These are phyloP conservation scores for Chamaenerion angustifolium DNA, from an alignment of 345 rosid genomes.

Conservation along the genomic window DNA sequence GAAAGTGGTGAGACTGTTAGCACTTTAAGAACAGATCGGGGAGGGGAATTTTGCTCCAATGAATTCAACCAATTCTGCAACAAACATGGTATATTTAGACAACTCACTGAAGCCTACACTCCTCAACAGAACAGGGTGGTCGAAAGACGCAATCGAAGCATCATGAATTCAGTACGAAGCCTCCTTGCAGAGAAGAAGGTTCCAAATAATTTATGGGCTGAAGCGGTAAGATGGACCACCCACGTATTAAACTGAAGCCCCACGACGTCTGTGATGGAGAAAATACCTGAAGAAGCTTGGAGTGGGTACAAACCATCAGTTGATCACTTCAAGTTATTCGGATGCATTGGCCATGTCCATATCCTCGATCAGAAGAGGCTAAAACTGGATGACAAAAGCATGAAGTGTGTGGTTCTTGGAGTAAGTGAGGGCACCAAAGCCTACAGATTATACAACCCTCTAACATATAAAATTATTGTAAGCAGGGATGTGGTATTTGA, in stretches of 20 bases:
- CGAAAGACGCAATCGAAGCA: not conserved
- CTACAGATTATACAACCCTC: not conserved
- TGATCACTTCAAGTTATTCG: not conserved
- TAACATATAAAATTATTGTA: not conserved
- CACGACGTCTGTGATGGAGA: not conserved
- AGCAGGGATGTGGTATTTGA: not conserved
- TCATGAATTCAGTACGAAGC: too few relatives aligned
- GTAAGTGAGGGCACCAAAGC: not conserved
- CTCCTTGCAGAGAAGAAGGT: not conserved
- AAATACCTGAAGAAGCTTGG: not conserved
- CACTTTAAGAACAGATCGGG: not conserved
- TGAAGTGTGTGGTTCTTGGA: not conserved
- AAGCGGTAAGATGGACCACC: not conserved
- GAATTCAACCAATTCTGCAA: not conserved
- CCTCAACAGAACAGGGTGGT: not conserved
- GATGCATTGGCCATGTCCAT: not conserved
- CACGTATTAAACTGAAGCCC: not conserved
- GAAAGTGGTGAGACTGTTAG: not conserved
- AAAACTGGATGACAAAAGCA: not conserved
- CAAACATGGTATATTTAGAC: not conserved
- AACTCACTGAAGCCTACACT: not conserved
- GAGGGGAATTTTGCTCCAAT: not conserved
- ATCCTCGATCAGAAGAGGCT: not conserved
- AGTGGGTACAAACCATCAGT: too few relatives aligned
- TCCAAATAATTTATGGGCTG: not conserved